Evolutionary conservation across 257 asterid genomes (phyloP).

Genomic region (Anisodus acutangulus): DNA sequence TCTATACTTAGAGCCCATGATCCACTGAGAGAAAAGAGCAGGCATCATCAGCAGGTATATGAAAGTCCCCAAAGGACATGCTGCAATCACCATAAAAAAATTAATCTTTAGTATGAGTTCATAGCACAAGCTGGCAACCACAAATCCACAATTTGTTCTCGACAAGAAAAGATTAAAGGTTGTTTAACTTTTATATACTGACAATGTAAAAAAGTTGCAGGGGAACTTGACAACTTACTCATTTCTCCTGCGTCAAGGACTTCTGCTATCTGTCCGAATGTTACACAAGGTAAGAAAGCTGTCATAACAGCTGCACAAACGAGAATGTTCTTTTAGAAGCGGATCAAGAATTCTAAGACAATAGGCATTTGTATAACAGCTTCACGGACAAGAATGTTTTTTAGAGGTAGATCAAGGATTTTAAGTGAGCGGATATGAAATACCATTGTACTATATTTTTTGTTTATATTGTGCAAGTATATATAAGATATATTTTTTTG

Average conservation of each 20-base stretch:
- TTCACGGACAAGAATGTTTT: background rate
- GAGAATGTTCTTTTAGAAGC: background rate
- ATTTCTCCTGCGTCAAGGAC: conserved; percentile 50
- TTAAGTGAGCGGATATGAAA: background rate
- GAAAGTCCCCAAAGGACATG: conserved; percentile 46
- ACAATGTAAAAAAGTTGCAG: background rate
- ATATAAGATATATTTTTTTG: background rate
- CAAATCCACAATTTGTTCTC: too few species aligned
- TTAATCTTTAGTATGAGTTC: background rate
- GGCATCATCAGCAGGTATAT: conserved; percentile 51
- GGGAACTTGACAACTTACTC: conserved; percentile 35
- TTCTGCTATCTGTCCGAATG: conserved; percentile 62
- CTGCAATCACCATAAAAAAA: conserved; percentile 36
- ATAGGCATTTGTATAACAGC: background rate
- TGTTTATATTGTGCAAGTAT: background rate
- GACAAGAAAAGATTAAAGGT: too few species aligned
- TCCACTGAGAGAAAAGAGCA: conserved; percentile 47
- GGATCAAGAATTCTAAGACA: background rate
- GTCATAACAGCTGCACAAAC: conserved; percentile 57
- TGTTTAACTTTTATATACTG: background rate
- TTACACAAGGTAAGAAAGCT: conserved; percentile 51
- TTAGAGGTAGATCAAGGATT: background rate
- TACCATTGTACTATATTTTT: background rate
- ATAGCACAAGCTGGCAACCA: background rate
- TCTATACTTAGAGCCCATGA: conserved; percentile 56